Conservation (phyloP, 2,329 filamentous ascomycete genomes). For the Neocucurbitaria cava region DNA sequence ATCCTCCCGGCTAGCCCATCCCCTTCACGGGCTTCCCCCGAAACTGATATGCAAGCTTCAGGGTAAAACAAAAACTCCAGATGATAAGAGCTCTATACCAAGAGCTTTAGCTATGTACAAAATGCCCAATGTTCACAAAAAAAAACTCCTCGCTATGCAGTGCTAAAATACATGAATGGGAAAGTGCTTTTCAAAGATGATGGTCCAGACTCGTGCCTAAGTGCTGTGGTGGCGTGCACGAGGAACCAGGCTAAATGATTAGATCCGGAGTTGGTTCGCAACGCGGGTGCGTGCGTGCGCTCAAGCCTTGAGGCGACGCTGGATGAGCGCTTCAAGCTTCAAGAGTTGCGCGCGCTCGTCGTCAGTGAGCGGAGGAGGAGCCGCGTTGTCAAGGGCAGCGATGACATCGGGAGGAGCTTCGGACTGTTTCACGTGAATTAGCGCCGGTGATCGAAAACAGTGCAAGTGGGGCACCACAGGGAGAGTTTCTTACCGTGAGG, state of each 20-base stretch:
- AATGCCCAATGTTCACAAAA: conserved; percentile 9
- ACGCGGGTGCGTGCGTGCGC: no score
- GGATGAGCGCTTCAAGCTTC: conserved; percentile 42
- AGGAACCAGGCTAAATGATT: conserved; percentile 22
- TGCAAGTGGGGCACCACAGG: conserved; percentile 29
- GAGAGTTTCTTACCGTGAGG: conserved; percentile 65
- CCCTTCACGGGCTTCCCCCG: no score
- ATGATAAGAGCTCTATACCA: conserved; percentile 20
- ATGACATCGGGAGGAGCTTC: conserved; percentile 48
- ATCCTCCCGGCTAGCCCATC: background rate
- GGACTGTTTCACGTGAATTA: conserved; percentile 48
- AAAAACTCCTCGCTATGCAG: conserved; percentile 45
- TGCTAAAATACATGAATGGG: background rate
- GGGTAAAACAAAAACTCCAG: conserved; percentile 3
- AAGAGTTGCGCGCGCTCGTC: conserved; percentile 39
- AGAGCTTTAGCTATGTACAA: conserved; percentile 29
- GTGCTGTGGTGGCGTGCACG: conserved; percentile 24
- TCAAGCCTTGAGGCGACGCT: conserved; percentile 38
- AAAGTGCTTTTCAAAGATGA: conserved; percentile 1
- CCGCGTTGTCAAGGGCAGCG: conserved; percentile 35
- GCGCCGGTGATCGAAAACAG: conserved; percentile 42
- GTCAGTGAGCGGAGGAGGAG: conserved; percentile 30
- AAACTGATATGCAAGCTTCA: background rate
- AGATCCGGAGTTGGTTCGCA: conserved; percentile 20
- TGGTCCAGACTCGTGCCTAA: conserved; percentile 26